Percentiles rank a stretch among this genome's conserved stretches.
Evolutionary conservation across 305 asterid genomes (phyloP).

Genomic region (Solanum hybrid): DNA sequence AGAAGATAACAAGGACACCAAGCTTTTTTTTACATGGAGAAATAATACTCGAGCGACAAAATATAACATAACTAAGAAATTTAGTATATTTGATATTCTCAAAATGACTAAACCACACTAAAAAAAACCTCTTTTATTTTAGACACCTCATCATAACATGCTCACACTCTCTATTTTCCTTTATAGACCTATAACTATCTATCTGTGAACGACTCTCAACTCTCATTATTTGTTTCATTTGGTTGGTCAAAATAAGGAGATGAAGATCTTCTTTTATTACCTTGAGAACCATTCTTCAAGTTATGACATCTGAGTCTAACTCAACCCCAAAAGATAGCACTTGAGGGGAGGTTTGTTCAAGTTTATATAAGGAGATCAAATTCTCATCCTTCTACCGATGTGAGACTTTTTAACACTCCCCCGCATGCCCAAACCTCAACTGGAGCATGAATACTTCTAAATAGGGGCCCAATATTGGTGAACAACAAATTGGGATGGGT

Average conservation of each 20-base stretch:
- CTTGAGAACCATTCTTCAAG: not conserved
- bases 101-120: not conserved
- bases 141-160: not conserved
- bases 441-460: not conserved
- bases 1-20: not conserved
- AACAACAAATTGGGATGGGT: not conserved
- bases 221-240: not conserved
- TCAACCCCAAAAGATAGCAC: not conserved
- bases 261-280: not conserved
- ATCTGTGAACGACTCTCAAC: not conserved
- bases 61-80: not conserved
- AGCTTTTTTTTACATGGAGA: not conserved
- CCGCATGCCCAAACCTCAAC: not conserved
- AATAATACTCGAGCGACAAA: not conserved
- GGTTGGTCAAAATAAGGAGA: not conserved
- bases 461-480: not conserved
- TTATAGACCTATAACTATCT: not conserved
- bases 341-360: not conserved
- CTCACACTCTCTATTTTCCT: not conserved
- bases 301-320: not conserved
- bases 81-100: not conserved
- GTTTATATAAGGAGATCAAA: not conserved
- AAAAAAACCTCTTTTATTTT: not conserved
- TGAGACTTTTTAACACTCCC: not conserved
- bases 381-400: not conserved